Conservation (phyloP, 306 rosid species). For the Senna siamea region DNA sequence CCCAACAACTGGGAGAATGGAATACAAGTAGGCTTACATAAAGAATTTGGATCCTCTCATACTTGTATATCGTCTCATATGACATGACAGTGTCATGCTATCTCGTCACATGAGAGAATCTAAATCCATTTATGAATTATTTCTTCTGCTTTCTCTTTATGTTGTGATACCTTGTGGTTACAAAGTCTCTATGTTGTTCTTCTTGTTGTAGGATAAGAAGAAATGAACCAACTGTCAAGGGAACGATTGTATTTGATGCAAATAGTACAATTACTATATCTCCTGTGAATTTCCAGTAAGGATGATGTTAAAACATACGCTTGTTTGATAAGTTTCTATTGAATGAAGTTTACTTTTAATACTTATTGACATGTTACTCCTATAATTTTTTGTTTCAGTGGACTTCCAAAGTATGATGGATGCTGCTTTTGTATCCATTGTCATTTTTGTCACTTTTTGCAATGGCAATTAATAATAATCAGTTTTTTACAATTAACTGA, state of each 20-base stretch:
- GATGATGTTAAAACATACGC: constrained; percentile 27
- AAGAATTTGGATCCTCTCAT: no score
- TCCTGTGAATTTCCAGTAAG: constrained; percentile 98
- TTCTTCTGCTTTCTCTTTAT: constrained; percentile 12
- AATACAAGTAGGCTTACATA: constrained; percentile 75
- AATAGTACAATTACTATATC: constrained; percentile 88
- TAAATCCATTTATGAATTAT: not conserved
- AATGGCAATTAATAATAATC: not conserved
- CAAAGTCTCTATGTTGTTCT: constrained; percentile 25
- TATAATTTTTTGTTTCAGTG: constrained; percentile 54
- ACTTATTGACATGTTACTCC: constrained; percentile 33
- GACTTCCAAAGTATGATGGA: constrained; percentile 88
- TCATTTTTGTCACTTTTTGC: constrained; percentile 8
- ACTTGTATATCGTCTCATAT: no score
- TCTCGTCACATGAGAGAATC: no score
- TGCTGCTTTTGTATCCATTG: constrained; percentile 97
- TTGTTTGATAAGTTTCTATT: constrained; percentile 4
- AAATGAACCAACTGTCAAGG: constrained; percentile 85
- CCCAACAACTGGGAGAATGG: constrained; percentile 96
- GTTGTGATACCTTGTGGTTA: constrained; percentile 10
- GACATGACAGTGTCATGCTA: no score
- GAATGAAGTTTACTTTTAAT: constrained; percentile 20
- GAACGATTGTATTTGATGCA: constrained; percentile 82
- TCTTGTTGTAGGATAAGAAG: constrained; percentile 72
- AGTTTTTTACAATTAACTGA: constrained; percentile 14